phyloP scores from a whole-genome alignment of 305 asterid species.

The Galium porrigens region DNA sequence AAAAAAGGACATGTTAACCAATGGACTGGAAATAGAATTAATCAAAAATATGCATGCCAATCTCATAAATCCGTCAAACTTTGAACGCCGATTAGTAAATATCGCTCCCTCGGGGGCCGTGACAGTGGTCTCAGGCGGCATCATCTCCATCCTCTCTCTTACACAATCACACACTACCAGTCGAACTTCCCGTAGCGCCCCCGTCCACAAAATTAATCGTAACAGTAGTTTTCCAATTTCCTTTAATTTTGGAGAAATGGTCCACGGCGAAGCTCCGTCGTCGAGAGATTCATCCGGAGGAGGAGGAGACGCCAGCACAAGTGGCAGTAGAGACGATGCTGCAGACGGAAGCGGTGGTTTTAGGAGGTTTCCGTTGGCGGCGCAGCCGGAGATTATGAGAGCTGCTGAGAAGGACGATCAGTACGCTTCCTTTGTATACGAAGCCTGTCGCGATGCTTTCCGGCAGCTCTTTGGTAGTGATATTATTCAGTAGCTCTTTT shows the following conservation, averaged over 20 bases:
- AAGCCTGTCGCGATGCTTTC: constrained; percentile 95
- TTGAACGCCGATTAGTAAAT: not conserved
- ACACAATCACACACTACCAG: not conserved
- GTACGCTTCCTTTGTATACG: constrained; percentile 83
- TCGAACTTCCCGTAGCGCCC: not conserved
- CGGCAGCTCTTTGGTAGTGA: constrained; percentile 80
- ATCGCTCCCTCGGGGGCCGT: not conserved
- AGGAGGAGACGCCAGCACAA: constrained; percentile 14
- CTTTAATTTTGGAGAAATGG: constrained; percentile 22
- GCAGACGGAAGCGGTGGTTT: constrained; percentile 24
- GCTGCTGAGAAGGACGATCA: constrained; percentile 98
- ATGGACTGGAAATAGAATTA: not conserved
- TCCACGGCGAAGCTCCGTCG: constrained; percentile 20
- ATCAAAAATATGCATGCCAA: not conserved
- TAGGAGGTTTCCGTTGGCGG: constrained; percentile 59
- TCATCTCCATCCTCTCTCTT: not conserved
- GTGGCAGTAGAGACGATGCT: constrained; percentile 25
- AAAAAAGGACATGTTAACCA: not conserved
- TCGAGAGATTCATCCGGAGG: constrained; percentile 25
- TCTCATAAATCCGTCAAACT: not conserved
- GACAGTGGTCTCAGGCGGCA: not conserved
- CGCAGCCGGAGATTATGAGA: constrained; percentile 92
- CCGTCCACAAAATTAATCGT: not conserved
- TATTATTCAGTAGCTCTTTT: not conserved
- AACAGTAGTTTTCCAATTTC: not conserved